These are phyloP conservation scores for Oxyria digyna DNA, from an alignment of 148 eudicot species.

Conservation along the genomic window DNA sequence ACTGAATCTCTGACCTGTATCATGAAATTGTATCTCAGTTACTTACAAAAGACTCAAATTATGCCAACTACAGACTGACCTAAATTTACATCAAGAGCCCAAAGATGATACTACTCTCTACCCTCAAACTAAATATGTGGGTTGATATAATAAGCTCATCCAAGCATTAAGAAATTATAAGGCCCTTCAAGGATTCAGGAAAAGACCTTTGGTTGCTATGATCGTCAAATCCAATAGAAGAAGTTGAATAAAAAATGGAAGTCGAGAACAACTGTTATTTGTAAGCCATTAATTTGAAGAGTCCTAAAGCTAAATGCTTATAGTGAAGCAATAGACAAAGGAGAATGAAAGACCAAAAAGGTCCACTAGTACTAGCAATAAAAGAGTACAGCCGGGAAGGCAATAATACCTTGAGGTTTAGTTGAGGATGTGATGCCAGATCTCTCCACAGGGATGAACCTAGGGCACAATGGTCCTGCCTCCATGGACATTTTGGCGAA, in stretches of 20 bases:
- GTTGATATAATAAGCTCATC: no score
- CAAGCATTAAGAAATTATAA: no score
- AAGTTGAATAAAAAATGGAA: background rate
- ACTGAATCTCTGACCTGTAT: constrained; percentile 65
- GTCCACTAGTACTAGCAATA: background rate
- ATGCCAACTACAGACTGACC: background rate
- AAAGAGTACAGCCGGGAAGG: background rate
- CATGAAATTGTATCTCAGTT: background rate
- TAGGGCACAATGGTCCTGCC: constrained; percentile 33
- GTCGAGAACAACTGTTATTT: background rate
- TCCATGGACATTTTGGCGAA: constrained; percentile 34
- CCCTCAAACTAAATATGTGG: background rate
- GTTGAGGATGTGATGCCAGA: constrained; percentile 39
- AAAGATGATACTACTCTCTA: background rate
- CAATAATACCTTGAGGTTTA: constrained; percentile 43
- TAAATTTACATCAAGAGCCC: background rate
- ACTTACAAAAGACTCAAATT: background rate
- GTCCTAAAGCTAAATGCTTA: background rate
- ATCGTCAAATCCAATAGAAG: background rate
- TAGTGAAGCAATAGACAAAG: background rate
- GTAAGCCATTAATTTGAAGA: background rate
- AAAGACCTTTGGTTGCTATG: background rate
- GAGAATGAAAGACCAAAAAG: background rate
- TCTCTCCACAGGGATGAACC: constrained; percentile 64
- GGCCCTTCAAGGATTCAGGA: background rate